Base-by-base conservation (phyloP, 2,329 filamentous ascomycete species). In the Pyricularia sp. region DNA sequence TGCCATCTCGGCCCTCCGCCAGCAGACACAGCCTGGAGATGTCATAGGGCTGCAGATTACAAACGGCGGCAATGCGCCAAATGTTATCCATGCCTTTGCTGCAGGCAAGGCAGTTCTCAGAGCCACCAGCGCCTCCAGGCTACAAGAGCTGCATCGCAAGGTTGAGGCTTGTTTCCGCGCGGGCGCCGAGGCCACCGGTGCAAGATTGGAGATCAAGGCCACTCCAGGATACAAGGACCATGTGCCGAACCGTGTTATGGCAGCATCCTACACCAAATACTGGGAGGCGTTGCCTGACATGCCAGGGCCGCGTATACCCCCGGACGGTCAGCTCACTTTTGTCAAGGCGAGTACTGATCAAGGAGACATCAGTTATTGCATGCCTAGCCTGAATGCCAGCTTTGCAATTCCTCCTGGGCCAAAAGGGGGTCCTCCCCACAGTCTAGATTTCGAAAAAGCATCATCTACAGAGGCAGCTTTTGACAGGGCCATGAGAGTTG, bases 291-390 rank as follows among this genome's bases (percentile, higher is more conserved):
- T 77, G 53, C 74, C 68, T 60, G 65, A 66, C 30, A 63, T 65
- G 63, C 63, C 64, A 26, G 65, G 63, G 16, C 62, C 62, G 62
- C 62, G 35, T 6, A 63, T 63, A 44, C 62, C 62, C 2, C n/a
- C 62, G 22, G 62, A n/a, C 6, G 62, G 62, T 26, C 62, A 73
- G 28, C 79, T 53, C 62, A 63, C 62, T 8, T 63, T 63, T 7
- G 35, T 63, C 13, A 78, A 76, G 69, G 83, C 83, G 4, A 84
- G 81, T 67, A 85, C 82, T 0, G 84, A 87, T 69, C 82, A 85
- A 72, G 84, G 84, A 0, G 78, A 87, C 67, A 72, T 86, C 64
- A 84, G 80, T 68, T 81, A 86, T 69, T 80, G 77, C 1, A 78
- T 85, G 75, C 84, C 84, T 53, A 82, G 80, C 64, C 70, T 87